Base-by-base conservation (phyloP, 352 stramenopile species). In the Pythium chondricola region DNA sequence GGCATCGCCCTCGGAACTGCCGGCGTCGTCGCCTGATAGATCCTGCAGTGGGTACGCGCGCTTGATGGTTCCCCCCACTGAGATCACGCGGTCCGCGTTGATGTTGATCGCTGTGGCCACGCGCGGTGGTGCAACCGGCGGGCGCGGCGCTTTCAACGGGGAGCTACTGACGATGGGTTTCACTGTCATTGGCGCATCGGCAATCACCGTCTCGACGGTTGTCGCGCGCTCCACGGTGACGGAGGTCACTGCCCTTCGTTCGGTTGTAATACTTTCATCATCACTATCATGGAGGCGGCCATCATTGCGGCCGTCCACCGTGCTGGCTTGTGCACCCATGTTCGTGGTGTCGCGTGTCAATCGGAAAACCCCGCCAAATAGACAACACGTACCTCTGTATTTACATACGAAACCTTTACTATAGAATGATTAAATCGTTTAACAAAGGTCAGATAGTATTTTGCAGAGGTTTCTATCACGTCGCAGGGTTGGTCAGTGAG, bases 31-130 rank as follows among this genome's bases (percentile, higher is more conserved):
- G 5, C 39, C 3, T 16, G 37, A 42, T 39, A 84, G 46, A 38
- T 42, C 53, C 13, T 71, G 71, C 56, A 91, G 56, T 21, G 76
- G 74, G 51, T 82, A 91, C 41, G 77, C 71, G 44, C 69, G 69
- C 32, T 65, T 80, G 32, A 88, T 67, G 17, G 56, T 50, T 24
- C 80, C 80, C 7, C 58, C 31, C 25, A 54, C 57, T 17, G 26
- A 24, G 6, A 56, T 39, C 16, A 68, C 46, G 3, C 63, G 22
- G 29, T 72, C 61, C n/a, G n/a, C n/a, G n/a, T n/a, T n/a, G 47
- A 64, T 67, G 1, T 53, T 29, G 13, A 24, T 13, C 11, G 39
- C 17, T 3, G 35, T 18, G 8, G 44, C 38, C 16, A 14, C 30
- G 6, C 21, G 43, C 11, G 32, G 22, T 4, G 52, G 43, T 18